A percentile compares a stretch with the other conserved stretches of the same genome.
These are phyloP conservation scores for Suillus decipiens DNA, from an alignment of 768 basidiomycete genomes.

Conservation along the genomic window DNA sequence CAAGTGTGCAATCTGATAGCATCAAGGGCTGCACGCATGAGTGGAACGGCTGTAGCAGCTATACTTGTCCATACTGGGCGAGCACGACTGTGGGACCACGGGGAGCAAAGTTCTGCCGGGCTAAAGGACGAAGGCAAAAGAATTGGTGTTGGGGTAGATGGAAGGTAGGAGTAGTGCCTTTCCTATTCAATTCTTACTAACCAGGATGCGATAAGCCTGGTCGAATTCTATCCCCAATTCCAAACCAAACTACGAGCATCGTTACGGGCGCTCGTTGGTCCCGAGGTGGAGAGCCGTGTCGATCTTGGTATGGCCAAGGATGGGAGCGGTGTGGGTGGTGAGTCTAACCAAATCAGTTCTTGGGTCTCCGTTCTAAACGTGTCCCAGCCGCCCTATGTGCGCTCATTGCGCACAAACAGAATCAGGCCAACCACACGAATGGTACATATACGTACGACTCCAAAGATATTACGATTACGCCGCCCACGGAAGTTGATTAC, in stretches of 20 bases:
- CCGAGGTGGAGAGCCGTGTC: conserved; percentile 76
- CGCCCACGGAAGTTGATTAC: conserved; percentile 17
- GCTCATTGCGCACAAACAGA: conserved; percentile 41
- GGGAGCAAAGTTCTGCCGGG: conserved; percentile 14
- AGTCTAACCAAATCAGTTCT: conserved; percentile 28
- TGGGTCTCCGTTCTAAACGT: conserved; percentile 12
- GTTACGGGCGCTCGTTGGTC: conserved; percentile 73
- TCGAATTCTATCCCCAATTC: conserved; percentile 92
- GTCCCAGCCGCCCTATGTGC: conserved; percentile 82
- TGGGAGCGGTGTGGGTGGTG: conserved; percentile 96
- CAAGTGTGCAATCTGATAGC: conserved; percentile 82
- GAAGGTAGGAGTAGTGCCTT: conserved; percentile 55
- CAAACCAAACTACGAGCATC: conserved; percentile 74
- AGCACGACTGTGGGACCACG: conserved; percentile 52
- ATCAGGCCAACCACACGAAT: conserved; percentile 15
- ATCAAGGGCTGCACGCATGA: conserved; percentile 78
- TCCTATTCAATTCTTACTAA: background rate
- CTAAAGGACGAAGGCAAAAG: conserved; percentile 42
- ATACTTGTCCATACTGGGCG: conserved; percentile 80
- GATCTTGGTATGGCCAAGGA: conserved; percentile 95
- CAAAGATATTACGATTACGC: conserved; percentile 14
- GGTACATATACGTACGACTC: conserved; percentile 14
- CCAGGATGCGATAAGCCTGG: conserved; percentile 53
- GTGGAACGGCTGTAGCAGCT: conserved; percentile 86
- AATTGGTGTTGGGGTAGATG: conserved; percentile 89